Evolutionary conservation across 371 early-diverging fungal genomes (phyloP), one percentile per base, ranked within the genome.

Genomic region (Mortierella sp.): DNA sequence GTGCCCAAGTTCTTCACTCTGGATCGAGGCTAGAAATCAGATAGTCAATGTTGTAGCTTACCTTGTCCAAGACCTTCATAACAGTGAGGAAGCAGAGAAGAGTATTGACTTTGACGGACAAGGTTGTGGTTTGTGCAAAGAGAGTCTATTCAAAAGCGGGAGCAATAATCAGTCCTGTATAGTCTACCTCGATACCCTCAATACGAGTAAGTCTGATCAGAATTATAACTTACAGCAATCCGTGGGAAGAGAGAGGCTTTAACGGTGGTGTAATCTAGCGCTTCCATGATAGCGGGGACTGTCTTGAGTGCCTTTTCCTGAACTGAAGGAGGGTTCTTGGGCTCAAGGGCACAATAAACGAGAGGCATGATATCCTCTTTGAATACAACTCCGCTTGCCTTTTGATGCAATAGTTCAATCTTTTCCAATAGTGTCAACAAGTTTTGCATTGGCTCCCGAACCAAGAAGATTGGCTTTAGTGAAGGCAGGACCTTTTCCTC

Each of bases 231-330:
- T 85, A 87, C 88, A 77, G 93, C 92, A 18, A 95, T 90, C 52
- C 92, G 89, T 3, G 95, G 94, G 71, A 94, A 93, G 49, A 96
- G 80, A 0, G 91, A 87, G 5, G 87, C 88, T 60, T 92, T 93
- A 32, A 94, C 86, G 5, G 94, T 90, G 32, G 91, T 88, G 70
- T 93, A 91, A 62, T 93, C 94, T 45, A 95, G 75, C 1, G 87
- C 86, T 35, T 91, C 88, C 4, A 90, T 84, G 45, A 95, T 76
- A 0, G 78, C 62, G 11, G 95, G 94, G 2, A 94, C 86, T 6
- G 90, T 90, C 66, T 91, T 88, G 28, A 96, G 81, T 3, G 94
- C 94, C 65, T 91, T 93, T 64, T 95, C 95, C 73, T 95, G 95
- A 16, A 96, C 91, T n/a, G 87, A 78, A 40, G 84, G 84, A 0